These are phyloP conservation scores for Ampelomyces quisqualis DNA, from an alignment of 2,329 filamentous ascomycete species.

Conservation along the genomic window DNA sequence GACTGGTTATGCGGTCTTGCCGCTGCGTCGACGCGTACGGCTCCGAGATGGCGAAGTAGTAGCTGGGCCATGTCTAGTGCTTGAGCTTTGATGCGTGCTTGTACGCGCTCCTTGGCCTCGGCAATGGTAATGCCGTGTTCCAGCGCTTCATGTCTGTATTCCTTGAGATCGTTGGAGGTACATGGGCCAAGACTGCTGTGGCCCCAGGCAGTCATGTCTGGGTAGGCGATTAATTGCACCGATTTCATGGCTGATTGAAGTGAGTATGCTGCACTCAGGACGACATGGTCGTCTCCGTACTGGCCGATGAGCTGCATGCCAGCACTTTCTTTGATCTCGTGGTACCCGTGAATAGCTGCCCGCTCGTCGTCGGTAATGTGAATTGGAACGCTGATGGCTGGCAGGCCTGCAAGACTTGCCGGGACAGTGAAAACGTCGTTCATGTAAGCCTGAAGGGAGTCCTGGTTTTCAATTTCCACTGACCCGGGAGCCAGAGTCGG, in stretches of 20 bases:
- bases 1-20: not conserved
- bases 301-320: slow-evolving; percentile 81
- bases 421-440: slow-evolving; percentile 97
- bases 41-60: too few species aligned
- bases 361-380: slow-evolving; percentile 36
- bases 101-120: not conserved
- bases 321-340: slow-evolving; percentile 40
- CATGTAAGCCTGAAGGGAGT: slow-evolving; percentile 73
- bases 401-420: slow-evolving; percentile 86
- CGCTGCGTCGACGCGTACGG: not conserved
- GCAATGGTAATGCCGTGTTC: slow-evolving; percentile 1
- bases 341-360: slow-evolving; percentile 29
- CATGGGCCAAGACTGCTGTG: not conserved
- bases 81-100: too few species aligned
- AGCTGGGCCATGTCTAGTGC: too few species aligned
- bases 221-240: slow-evolving; percentile 4
- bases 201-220: slow-evolving; percentile 18
- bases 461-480: slow-evolving; percentile 56
- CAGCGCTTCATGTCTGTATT: not conserved
- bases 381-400: slow-evolving; percentile 80
- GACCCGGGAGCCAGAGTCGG: slow-evolving; percentile 71
- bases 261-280: slow-evolving; percentile 60
- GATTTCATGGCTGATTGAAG: slow-evolving; percentile 12
- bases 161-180: not conserved
- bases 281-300: slow-evolving; percentile 69